Evolutionary conservation across 129 eudicot genomes (phyloP), one percentile per base, ranked within the genome.

Genomic region (Helianthus tuberosus): DNA sequence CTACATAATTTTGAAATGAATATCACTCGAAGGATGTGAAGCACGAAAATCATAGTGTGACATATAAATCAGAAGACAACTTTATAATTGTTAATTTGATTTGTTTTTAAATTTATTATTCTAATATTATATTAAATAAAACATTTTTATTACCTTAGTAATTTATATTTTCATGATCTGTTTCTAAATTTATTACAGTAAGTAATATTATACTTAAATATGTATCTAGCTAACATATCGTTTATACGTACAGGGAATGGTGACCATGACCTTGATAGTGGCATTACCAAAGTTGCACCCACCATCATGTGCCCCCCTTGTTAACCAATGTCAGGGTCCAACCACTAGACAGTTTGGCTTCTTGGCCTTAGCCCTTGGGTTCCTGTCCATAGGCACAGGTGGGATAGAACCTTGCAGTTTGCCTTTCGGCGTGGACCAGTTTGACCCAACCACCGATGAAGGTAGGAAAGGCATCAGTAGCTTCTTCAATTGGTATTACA

Each of bases 401-500:
- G 97, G 99, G 8, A 78, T 95, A 55, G 71, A 94, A 59, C 97
- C 99, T 5, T 95, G 99, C 69, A 95, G 87, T 82, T 38, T 95
- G 1, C 96, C 99, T 2, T 95, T 95, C 52, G 99, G 99, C 0
- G 89, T 91, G 8, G 99, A 95, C 64, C 99, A 95, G 38, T 95
- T 95, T 69, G 99, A 95, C 66, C 69, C 90, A 15, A 81, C 87
- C 51, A 95, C 99, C 0, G 90, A 89, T 11, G 89, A 91, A 77
- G 99, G 99, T 15, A 78, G 96, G 59, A 91, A 75, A 72, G 92
- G 95, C 14, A 95, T 95, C 23, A 84, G 74, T 44, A 95, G 99
- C 53, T 95, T 89, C 89, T 95, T 91, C 73, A 95, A 95, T 73
- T 95, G 96, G 99, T 95, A 95, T 68, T 95, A 91, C 84, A 77